These are phyloP conservation scores for Diaporthe longicolla DNA, from an alignment of 2,329 filamentous ascomycete genomes.

Conservation along the genomic window DNA sequence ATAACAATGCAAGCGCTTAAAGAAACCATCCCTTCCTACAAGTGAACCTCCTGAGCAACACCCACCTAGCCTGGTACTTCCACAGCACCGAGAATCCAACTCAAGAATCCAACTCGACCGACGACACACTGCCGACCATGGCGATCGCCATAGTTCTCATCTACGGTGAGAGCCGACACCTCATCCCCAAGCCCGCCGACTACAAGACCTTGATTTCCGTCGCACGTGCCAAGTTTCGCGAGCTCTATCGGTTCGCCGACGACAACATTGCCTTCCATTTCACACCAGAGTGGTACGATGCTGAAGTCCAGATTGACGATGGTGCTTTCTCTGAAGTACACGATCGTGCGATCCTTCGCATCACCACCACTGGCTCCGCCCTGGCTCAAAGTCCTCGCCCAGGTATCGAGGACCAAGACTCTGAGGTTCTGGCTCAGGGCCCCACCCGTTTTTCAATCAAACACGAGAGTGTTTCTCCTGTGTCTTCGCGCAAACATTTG, in stretches of 20 bases:
- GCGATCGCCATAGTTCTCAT: neutral
- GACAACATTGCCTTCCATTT: neutral
- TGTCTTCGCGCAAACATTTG: neutral
- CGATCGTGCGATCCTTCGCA: neutral
- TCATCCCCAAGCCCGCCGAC: neutral
- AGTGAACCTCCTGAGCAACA: neutral
- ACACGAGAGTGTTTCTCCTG: neutral
- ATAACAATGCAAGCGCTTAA: neutral
- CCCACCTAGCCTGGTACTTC: neutral
- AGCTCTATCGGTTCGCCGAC: rapidly evolving
- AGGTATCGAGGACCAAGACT: neutral
- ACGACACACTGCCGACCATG: neutral
- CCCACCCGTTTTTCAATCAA: neutral
- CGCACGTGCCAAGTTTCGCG: neutral
- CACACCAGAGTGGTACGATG: neutral
- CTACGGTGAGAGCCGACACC: neutral
- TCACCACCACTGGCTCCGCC: neutral
- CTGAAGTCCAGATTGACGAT: neutral
- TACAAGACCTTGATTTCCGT: neutral
- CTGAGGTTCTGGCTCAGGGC: neutral
- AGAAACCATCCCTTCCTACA: neutral
- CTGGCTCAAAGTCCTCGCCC: neutral
- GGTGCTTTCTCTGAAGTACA: neutral
- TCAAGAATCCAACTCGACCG: neutral
- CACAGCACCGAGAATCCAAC: neutral